phyloP scores from a whole-genome alignment of 2,329 filamentous ascomycete species.

The Immersiporthe knoxdaviesiana region DNA sequence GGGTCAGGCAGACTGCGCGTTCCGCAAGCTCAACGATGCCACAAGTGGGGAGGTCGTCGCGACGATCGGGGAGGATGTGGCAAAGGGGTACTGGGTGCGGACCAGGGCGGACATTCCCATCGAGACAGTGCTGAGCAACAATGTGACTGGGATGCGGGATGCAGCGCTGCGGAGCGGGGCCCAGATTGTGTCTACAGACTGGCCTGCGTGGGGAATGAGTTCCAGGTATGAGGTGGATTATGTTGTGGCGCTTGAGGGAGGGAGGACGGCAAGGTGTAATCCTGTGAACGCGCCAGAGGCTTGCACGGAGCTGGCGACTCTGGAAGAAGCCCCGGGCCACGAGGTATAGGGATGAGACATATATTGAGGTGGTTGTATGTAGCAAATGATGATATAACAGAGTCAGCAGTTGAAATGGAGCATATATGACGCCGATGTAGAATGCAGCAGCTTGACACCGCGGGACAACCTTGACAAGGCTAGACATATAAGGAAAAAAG shows the following conservation, averaged over 20 bases:
- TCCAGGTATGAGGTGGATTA: constrained; percentile 52
- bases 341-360: background rate
- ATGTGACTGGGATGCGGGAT: constrained; percentile 46
- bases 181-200: constrained; percentile 55
- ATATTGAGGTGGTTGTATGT: too few relatives aligned
- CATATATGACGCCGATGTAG: background rate
- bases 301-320: background rate
- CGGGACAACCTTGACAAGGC: background rate
- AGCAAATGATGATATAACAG: too few relatives aligned
- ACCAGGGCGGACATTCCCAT: constrained; percentile 52
- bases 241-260: constrained; percentile 34
- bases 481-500: background rate
- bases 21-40: constrained; percentile 54
- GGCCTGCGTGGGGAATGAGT: constrained; percentile 50
- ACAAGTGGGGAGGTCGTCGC: constrained; percentile 38
- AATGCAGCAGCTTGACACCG: background rate
- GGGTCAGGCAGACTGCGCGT: constrained; percentile 49
- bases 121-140: constrained; percentile 44
- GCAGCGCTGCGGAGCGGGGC: constrained; percentile 50
- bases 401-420: background rate
- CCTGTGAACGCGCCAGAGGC: constrained; percentile 13
- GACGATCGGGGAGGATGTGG: constrained; percentile 49
- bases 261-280: constrained; percentile 8
- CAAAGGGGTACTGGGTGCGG: constrained; percentile 52
- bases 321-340: background rate